These are phyloP conservation scores for Macrocybe gigantea DNA, from an alignment of 768 basidiomycete genomes.

Conservation along the genomic window DNA sequence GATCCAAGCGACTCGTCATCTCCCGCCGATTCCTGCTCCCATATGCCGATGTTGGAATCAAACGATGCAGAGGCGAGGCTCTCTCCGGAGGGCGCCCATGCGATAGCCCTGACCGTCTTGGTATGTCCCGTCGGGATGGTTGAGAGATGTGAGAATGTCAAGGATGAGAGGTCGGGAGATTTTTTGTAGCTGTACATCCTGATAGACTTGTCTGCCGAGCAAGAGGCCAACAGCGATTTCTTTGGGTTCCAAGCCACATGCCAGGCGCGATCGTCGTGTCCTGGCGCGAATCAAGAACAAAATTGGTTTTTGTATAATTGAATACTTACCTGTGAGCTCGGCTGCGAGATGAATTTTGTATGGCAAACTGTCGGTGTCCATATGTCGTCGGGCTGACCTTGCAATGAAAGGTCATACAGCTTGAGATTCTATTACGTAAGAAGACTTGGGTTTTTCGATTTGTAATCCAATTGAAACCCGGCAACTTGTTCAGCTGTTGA, in stretches of 20 bases:
- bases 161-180: constrained; percentile 17
- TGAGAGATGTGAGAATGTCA: constrained; percentile 46
- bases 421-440: too few species aligned
- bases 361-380: constrained; percentile 10
- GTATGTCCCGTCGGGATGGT: constrained; percentile 81
- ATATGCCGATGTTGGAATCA: constrained; percentile 87
- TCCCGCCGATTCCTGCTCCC: constrained; percentile 61
- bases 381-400: too few species aligned
- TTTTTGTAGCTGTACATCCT: constrained; percentile 69
- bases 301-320: too few species aligned
- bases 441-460: too few species aligned
- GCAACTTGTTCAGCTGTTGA: too few species aligned
- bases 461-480: too few species aligned
- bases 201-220: constrained; percentile 91
- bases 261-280: constrained; percentile 87
- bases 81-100: constrained; percentile 86
- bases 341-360: constrained; percentile 24
- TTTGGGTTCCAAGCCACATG: constrained; percentile 83
- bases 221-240: constrained; percentile 81
- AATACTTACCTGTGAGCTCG: constrained; percentile 22
- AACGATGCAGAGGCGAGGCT: constrained; percentile 91
- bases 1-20: constrained; percentile 25
- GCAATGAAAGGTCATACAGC: too few species aligned
- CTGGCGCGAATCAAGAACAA: constrained; percentile 21
- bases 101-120: constrained; percentile 80